Evolutionary conservation across 306 rosid species (phyloP), one percentile per base, ranked within the genome.

Genomic region (Cucumis melo): DNA sequence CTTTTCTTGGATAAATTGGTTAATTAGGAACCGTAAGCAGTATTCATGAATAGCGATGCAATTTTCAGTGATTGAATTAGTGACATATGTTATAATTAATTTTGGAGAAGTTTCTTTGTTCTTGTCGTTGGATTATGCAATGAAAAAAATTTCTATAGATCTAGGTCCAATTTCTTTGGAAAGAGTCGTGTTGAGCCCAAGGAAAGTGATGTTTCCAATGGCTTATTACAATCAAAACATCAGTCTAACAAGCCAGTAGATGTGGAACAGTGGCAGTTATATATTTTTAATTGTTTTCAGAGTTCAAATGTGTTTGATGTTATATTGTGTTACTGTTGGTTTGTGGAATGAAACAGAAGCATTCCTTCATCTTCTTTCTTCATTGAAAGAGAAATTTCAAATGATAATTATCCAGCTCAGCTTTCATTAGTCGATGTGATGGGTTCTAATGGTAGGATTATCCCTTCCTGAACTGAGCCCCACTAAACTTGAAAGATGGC

Each of bases 341-440:
- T 62, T 84, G 82, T 81, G 91, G 98, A n/a, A n/a, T n/a, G n/a
- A 97, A 94, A 95, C 96, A 80, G 96, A 91, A 84, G 98, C 95
- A 16, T 87, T 94, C 63, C 89, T 86, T 83, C 96, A 94, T 85
- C 88, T 94, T 80, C 77, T 91, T 72, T 80, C 88, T 85, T 89
- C 94, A 59, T 86, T 94, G 84, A 90, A 91, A 84, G 91, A 77
- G 98, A 91, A 78, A 80, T 83, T 79, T 84, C 84, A 65, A 86
- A 84, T 77, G 89, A 82, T 82, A 87, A 86, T 87, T 78, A 88
- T 68, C 87, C 89, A 82, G 87, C 80, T 76, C 61, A 60, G 58
- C 51, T 89, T 84, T 87, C 96, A 72, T 83, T 94, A 82, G 86
- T 76, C 19, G 91, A 90, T 84, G 65, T 81, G 64, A 87, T 66